These are phyloP conservation scores for Verbena officinalis DNA, from an alignment of 257 asterid genomes.

Conservation along the genomic window DNA sequence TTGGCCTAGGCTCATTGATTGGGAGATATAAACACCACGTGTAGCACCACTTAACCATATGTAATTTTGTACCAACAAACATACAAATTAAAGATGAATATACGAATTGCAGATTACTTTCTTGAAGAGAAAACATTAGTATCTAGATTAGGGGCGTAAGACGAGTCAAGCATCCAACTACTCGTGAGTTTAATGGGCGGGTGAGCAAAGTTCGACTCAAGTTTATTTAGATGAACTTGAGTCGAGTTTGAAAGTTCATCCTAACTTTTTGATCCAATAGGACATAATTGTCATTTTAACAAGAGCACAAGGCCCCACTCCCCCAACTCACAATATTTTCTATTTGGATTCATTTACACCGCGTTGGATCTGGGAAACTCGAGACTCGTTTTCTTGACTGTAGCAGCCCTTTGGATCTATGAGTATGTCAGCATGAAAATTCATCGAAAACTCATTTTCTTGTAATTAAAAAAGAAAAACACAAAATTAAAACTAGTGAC, in stretches of 20 bases:
- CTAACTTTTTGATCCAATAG: constrained; percentile 24
- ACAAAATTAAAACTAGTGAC: neutral
- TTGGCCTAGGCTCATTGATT: too few relatives aligned
- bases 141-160: too few relatives aligned
- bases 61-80: too few relatives aligned
- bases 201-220: too few relatives aligned
- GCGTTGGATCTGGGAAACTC: constrained; percentile 39
- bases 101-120: neutral
- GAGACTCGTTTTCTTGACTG: constrained; percentile 48
- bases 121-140: neutral
- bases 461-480: neutral
- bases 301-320: constrained; percentile 31
- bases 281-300: constrained; percentile 33
- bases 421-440: constrained; percentile 22
- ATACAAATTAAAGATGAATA: neutral
- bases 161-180: too few relatives aligned
- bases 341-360: constrained; percentile 31
- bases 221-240: too few relatives aligned
- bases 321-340: constrained; percentile 29
- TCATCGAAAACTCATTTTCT: neutral
- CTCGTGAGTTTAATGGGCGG: too few relatives aligned
- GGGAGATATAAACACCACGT: too few relatives aligned
- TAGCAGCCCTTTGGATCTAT: constrained; percentile 29
- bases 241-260: too few relatives aligned
- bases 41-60: too few relatives aligned